Percentiles rank a stretch among this genome's conserved stretches.
phyloP scores from a whole-genome alignment of 202 grass and related monocot genomes.

The Zoysia matrella region DNA sequence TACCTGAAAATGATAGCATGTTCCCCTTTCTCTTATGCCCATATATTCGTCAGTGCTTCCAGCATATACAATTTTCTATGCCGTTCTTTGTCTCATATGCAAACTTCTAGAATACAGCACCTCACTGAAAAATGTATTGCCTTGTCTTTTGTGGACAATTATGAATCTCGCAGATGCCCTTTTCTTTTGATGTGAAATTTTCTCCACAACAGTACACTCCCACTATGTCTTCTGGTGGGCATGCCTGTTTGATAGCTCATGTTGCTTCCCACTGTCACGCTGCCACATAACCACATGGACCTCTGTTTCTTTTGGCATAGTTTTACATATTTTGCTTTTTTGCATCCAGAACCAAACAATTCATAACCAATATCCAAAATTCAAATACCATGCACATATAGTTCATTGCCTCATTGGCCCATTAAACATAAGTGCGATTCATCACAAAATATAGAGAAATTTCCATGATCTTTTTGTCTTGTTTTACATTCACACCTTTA shows the following conservation, averaged over 20 bases:
- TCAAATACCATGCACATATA: neutral
- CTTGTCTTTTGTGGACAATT: constrained; percentile 34
- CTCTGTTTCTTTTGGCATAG: neutral
- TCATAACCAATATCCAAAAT: neutral
- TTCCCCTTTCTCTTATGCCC: neutral
- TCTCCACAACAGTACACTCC: constrained; percentile 40
- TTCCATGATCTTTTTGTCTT: too few relatives aligned
- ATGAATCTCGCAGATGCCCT: constrained; percentile 10
- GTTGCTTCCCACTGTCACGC: constrained; percentile 37
- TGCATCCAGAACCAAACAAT: neutral
- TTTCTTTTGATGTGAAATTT: constrained; percentile 39
- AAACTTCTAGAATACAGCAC: neutral
- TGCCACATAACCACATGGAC: neutral
- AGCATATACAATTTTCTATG: neutral
- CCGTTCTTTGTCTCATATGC: neutral
- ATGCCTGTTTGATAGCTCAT: constrained; percentile 18
- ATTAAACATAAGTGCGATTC: too few relatives aligned
- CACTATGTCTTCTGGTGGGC: neutral
- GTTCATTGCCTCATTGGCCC: too few relatives aligned
- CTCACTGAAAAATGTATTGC: neutral
- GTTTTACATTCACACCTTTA: too few relatives aligned
- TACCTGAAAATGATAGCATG: neutral
- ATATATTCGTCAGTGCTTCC: too few relatives aligned
- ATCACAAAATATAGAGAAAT: too few relatives aligned
- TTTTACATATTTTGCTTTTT: constrained; percentile 3